phyloP scores from a whole-genome alignment of 495 filamentous ascomycete species.

The Penicillium taxi region DNA sequence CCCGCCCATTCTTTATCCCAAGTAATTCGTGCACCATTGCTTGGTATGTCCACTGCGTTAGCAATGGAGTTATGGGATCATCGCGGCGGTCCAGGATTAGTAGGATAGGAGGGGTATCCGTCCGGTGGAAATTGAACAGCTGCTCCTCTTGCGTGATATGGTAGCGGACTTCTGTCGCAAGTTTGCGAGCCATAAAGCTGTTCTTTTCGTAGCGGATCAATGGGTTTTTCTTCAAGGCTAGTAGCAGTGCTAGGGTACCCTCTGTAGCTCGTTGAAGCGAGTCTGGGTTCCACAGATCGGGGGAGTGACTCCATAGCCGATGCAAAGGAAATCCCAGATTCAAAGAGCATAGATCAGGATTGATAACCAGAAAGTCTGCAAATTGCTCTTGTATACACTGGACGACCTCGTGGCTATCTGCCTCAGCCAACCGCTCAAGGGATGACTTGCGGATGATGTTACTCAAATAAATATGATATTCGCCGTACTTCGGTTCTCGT shows the following conservation, averaged over 20 bases:
- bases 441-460: slow-evolving; percentile 96
- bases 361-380: slow-evolving; percentile 88
- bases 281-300: slow-evolving; percentile 87
- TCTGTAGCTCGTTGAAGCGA: slow-evolving; percentile 76
- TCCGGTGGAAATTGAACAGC: slow-evolving; percentile 91
- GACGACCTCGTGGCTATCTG: slow-evolving; percentile 97
- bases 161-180: slow-evolving; percentile 87
- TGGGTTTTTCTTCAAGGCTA: slow-evolving; percentile 92
- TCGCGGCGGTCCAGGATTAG: slow-evolving; percentile 86
- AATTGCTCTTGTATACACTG: slow-evolving; percentile 90
- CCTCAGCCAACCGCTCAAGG: slow-evolving; percentile 87
- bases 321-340: slow-evolving; percentile 66
- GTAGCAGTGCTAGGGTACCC: slow-evolving; percentile 69
- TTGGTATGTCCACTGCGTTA: slow-evolving; percentile 98
- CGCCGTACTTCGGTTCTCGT: slow-evolving; percentile 92
- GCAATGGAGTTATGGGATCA: slow-evolving; percentile 89
- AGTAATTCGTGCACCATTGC: slow-evolving; percentile 97
- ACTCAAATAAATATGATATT: slow-evolving; percentile 95
- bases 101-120: slow-evolving; percentile 89
- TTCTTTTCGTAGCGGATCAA: slow-evolving; percentile 91
- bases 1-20: slow-evolving; percentile 86
- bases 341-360: slow-evolving; percentile 85
- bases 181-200: slow-evolving; percentile 81
- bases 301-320: slow-evolving; percentile 63
- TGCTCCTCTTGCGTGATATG: slow-evolving; percentile 93